Percentiles rank a stretch among this genome's conserved stretches.
Evolutionary conservation across 371 early-diverging fungal species (phyloP).

Genomic region (Apophysomyces variabilis): DNA sequence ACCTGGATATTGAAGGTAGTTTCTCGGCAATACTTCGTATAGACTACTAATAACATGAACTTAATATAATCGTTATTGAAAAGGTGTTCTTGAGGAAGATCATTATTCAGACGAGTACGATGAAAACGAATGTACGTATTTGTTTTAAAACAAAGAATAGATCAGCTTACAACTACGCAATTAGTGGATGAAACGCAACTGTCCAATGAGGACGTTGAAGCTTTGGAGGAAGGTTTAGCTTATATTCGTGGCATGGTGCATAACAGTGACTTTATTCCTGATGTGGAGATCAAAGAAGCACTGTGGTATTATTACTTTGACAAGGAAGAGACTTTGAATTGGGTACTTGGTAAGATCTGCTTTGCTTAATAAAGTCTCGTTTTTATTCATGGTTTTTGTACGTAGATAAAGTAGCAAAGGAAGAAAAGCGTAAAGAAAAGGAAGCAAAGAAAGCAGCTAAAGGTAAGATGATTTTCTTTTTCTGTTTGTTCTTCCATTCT

Average conservation of each 20-base stretch:
- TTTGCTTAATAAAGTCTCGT: not conserved
- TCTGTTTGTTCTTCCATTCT: not conserved
- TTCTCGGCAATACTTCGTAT: not conserved
- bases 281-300: conserved; percentile 66
- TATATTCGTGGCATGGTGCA: conserved; percentile 60
- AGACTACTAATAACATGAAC: not conserved
- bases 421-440: conserved; percentile 50
- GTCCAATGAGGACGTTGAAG: conserved; percentile 50
- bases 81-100: conserved; percentile 69
- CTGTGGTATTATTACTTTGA: conserved; percentile 73
- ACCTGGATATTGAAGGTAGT: conserved; percentile 72
- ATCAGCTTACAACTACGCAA: not conserved
- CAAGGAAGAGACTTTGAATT: conserved; percentile 56
- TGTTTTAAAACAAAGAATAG: not conserved
- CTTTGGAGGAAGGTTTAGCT: conserved; percentile 56
- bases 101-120: conserved; percentile 64
- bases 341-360: conserved; percentile 59
- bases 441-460: conserved; percentile 44
- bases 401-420: conserved; percentile 45
- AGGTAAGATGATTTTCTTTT: conserved; percentile 26
- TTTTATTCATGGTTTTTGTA: not conserved
- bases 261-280: conserved; percentile 45
- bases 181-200: conserved; percentile 44
- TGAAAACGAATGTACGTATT: conserved; percentile 40
- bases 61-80: not conserved